Conservation (phyloP, 129 eudicot genomes). For the Pulicaria dysenterica region DNA sequence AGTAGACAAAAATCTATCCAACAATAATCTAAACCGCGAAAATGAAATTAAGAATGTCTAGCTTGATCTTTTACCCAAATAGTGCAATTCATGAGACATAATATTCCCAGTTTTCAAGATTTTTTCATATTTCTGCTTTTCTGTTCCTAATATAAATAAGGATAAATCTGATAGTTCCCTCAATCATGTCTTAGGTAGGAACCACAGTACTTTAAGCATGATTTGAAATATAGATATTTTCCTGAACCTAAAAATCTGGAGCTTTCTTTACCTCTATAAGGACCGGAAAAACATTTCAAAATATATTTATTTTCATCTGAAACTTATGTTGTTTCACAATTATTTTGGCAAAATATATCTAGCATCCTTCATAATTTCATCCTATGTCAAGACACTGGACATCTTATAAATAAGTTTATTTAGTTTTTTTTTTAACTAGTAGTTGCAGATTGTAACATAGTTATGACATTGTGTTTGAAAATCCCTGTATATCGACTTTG, state of each 20-base stretch:
- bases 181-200: background rate
- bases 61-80: background rate
- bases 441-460: background rate
- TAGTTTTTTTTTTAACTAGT: too few species aligned
- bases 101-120: background rate
- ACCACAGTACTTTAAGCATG: background rate
- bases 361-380: background rate
- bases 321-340: background rate
- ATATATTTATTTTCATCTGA: background rate
- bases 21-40: too few species aligned
- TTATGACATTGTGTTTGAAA: background rate
- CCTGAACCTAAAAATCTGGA: background rate
- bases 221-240: background rate
- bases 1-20: background rate
- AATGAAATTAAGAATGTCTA: background rate
- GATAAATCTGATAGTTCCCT: background rate
- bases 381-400: background rate
- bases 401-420: background rate
- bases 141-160: background rate
- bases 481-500: background rate
- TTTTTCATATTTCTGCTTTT: background rate
- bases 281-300: background rate
- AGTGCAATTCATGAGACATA: background rate
- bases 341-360: background rate
- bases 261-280: too few species aligned